phyloP scores from a whole-genome alignment of 352 stramenopile species.

The Phytophthora rubi region DNA sequence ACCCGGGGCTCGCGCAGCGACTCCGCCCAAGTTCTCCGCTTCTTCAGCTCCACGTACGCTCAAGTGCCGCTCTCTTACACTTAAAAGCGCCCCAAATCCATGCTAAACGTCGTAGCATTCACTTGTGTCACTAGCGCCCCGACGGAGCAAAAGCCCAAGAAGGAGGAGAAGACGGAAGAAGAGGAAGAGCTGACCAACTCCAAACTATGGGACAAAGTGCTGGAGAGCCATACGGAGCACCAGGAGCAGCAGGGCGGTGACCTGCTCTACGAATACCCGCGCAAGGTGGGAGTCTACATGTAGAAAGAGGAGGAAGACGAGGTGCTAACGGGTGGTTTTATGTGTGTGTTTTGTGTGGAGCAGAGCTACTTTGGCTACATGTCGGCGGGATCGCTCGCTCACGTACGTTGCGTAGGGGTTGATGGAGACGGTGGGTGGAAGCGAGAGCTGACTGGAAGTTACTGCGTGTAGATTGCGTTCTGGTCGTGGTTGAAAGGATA shows the following conservation, averaged over 20 bases:
- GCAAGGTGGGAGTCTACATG: slow-evolving; percentile 53
- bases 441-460: slow-evolving; percentile 3
- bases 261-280: slow-evolving; percentile 84
- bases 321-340: slow-evolving; percentile 7
- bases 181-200: slow-evolving; percentile 70
- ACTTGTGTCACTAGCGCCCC: slow-evolving; percentile 24
- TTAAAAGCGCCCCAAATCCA: not conserved
- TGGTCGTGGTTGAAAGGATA: slow-evolving; percentile 92
- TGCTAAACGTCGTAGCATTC: not conserved
- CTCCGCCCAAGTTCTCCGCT: slow-evolving; percentile 18
- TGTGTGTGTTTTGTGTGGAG: slow-evolving; percentile 1
- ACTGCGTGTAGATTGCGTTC: slow-evolving; percentile 72
- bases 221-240: slow-evolving; percentile 61
- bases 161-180: slow-evolving; percentile 22
- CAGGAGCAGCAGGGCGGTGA: slow-evolving; percentile 62
- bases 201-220: slow-evolving; percentile 76
- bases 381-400: slow-evolving; percentile 76
- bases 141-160: slow-evolving; percentile 19
- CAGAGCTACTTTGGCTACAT: slow-evolving; percentile 86
- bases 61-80: not conserved
- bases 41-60: slow-evolving; percentile 53
- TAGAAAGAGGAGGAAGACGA: not conserved
- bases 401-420: slow-evolving; percentile 44
- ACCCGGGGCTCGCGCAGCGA: slow-evolving; percentile 10
- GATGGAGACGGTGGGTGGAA: not conserved